A percentile compares a stretch with the other conserved stretches of the same genome.
Conservation (phyloP, 345 rosid species). For the Populus tremula region DNA sequence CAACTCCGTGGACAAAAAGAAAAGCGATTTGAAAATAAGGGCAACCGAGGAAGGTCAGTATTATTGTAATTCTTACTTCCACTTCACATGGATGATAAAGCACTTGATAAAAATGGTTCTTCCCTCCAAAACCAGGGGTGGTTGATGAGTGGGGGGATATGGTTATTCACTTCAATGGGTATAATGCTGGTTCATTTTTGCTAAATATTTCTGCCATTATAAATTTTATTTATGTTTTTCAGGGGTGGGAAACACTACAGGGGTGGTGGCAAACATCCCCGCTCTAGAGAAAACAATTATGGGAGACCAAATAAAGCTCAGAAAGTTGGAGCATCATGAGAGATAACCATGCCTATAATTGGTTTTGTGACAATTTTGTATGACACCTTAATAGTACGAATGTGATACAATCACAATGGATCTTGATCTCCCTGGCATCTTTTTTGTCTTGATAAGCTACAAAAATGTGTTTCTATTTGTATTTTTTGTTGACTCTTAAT, state of each 20-base stretch:
- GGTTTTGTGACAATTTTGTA: conserved; percentile 13
- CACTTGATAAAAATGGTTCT: not conserved
- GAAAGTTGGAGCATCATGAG: conserved; percentile 33
- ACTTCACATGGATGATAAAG: not conserved
- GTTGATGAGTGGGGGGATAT: not conserved
- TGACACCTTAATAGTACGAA: not conserved
- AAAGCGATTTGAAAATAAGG: conserved; percentile 41
- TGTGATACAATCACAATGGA: not conserved
- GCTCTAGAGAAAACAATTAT: conserved; percentile 50
- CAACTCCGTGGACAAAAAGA: conserved; percentile 59
- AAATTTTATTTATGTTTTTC: conserved; percentile 9
- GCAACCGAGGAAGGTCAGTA: conserved; percentile 71
- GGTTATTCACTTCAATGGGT: not conserved
- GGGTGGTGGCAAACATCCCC: conserved; percentile 61
- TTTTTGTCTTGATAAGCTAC: not conserved
- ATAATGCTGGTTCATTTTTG: not conserved
- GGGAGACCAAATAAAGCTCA: conserved; percentile 64
- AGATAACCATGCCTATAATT: not conserved
- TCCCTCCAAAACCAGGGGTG: not conserved
- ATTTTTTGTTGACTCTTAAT: not conserved
- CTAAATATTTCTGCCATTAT: not conserved
- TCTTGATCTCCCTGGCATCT: not conserved
- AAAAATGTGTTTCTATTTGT: not conserved
- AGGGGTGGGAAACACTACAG: conserved; percentile 69
- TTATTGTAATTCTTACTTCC: not conserved